Base-by-base conservation (phyloP, 2,329 filamentous ascomycete species). In the Truncatella angustata region DNA sequence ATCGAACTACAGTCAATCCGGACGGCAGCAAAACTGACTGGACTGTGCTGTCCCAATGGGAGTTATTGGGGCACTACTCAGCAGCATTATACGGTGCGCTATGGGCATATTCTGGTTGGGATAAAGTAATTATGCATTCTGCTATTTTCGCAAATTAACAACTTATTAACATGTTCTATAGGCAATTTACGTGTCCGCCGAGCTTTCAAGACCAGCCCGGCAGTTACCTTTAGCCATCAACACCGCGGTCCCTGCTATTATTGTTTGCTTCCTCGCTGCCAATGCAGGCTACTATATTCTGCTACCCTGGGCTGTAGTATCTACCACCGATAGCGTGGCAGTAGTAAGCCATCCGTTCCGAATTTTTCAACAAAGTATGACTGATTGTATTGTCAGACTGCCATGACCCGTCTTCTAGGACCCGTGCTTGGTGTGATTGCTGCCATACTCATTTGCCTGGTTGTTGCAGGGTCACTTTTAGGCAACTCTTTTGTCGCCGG, bases 91-190 rank as follows among this genome's bases (percentile, higher is more conserved):
- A 86, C 57, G 83, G 78, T 0, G 81, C 80, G 0, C 62, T 86
- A 0, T 87, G 82, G 83, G 83, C 80, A 0, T 87, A 85, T 54
- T 83, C 80, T 0, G 84, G 84, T 0, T 87, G 84, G 84, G 84
- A 86, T 51, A 86, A 85, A 69, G 81, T 80, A 35, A 68, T 73
- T n/a, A n/a, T n/a, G n/a, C n/a, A 59, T 35, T 36, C 26, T 10
- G 24, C 16, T 43, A 18, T 2, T 10, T 14, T 16, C 3, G 20
- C 5, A 11, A 18, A 16, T 7, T n/a, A 32, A 20, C 12, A 11
- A 20, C 34, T 30, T 14, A 44, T 20, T 12, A 36, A 56, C 6
- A 18, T 35, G n/a, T 5, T 7, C 34, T 5, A 9, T 4, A 79
- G 77, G 79, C 78, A 3, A 76, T 81, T 47, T 83, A 82, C 57